These are phyloP conservation scores for Corymbia calophylla DNA, from an alignment of 441 rosid genomes.

Conservation along the genomic window DNA sequence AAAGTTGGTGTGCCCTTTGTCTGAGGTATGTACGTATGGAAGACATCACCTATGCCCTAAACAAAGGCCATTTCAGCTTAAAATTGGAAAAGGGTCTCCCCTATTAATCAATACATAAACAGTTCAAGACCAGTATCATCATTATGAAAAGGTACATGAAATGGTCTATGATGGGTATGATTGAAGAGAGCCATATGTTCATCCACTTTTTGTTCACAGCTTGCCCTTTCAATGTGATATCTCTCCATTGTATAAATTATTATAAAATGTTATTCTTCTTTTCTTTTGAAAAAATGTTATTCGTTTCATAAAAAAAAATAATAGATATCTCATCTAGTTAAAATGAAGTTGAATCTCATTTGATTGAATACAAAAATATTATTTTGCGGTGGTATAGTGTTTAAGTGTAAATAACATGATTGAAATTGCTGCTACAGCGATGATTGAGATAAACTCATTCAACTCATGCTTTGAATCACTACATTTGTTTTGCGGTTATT, in stretches of 20 bases:
- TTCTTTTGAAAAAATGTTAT: not conserved
- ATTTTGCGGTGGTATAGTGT: accelerated
- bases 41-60: not conserved
- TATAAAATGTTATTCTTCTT: not conserved
- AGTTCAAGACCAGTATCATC: not conserved
- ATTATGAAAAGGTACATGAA: not conserved
- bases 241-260: not conserved
- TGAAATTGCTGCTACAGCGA: not conserved
- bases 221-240: not conserved
- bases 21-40: not conserved
- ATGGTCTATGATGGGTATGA: not conserved
- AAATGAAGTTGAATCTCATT: not conserved
- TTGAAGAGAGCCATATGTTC: not conserved
- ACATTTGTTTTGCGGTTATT: not conserved
- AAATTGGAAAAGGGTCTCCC: not conserved
- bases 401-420: not conserved
- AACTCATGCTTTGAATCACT: not conserved
- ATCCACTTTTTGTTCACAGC: not conserved
- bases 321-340: not conserved
- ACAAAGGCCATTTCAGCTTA: not conserved
- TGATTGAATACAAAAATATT: not conserved
- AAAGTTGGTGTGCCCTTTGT: not conserved
- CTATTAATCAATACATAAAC: not conserved
- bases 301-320: not conserved
- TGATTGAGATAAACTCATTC: not conserved